These are phyloP conservation scores for Sextonia rubra DNA, from an alignment of 164 flowering plant genomes.

Conservation along the genomic window DNA sequence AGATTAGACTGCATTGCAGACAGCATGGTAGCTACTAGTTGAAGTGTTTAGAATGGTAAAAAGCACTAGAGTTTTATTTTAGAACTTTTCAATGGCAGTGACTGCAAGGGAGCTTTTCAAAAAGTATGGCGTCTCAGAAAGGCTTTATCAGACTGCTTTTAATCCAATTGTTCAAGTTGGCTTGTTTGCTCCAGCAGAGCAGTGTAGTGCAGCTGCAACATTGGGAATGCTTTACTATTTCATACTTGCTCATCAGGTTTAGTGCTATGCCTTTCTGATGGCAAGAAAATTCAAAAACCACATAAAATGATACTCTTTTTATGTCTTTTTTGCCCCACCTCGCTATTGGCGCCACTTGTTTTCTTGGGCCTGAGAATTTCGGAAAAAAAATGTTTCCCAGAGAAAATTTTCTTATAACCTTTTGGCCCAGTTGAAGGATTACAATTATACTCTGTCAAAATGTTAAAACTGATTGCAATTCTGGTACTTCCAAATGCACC, in stretches of 20 bases:
- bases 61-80: constrained; percentile 10
- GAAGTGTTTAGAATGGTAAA: constrained; percentile 1
- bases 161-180: constrained; percentile 58
- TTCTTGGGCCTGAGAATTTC: too few species aligned
- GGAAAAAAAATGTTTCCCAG: too few species aligned
- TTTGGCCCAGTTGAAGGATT: too few species aligned
- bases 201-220: constrained; percentile 65
- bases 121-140: constrained; percentile 59
- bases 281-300: too few species aligned
- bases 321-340: too few species aligned
- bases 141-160: constrained; percentile 38
- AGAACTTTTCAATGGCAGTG: constrained; percentile 29
- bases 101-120: constrained; percentile 78
- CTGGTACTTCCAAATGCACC: too few species aligned
- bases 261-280: background rate
- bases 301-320: too few species aligned
- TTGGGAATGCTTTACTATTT: constrained; percentile 46
- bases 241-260: constrained; percentile 59
- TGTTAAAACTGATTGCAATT: too few species aligned
- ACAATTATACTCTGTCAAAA: too few species aligned
- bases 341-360: too few species aligned
- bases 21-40: background rate
- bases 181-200: constrained; percentile 58
- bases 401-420: too few species aligned
- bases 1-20: background rate